These are phyloP conservation scores for Suhomyces kilbournensis DNA, from an alignment of 805 yeast genomes.

Conservation along the genomic window DNA sequence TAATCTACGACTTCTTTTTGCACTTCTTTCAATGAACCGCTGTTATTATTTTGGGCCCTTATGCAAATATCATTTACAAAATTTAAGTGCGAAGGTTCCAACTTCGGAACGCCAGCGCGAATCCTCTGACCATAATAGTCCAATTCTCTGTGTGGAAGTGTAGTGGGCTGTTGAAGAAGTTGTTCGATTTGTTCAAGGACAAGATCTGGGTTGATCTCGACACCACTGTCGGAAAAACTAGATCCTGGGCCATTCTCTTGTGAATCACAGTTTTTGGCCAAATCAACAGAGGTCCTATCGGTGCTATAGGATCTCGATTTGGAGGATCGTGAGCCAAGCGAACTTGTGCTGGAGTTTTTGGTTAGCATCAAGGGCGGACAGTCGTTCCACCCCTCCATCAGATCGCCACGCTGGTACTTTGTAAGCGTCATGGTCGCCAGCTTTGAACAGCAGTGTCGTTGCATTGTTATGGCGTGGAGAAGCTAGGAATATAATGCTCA, in stretches of 20 bases:
- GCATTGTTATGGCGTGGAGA: neutral
- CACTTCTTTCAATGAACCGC: conserved; percentile 14
- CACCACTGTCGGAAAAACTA: neutral
- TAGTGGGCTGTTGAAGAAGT: conserved; percentile 24
- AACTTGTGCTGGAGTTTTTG: neutral
- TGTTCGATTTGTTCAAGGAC: conserved; percentile 2
- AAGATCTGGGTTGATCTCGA: neutral
- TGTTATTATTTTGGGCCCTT: neutral
- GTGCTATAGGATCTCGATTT: neutral
- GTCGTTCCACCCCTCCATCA: conserved; percentile 60
- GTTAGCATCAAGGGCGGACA: conserved; percentile 40
- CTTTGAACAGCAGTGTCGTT: neutral
- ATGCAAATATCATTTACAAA: conserved; percentile 14
- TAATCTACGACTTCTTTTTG: conserved; percentile 43
- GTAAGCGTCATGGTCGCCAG: conserved; percentile 25
- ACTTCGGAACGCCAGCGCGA: neutral
- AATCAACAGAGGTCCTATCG: neutral
- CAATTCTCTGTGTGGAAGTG: conserved; percentile 41
- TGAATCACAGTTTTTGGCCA: neutral
- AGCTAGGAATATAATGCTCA: neutral
- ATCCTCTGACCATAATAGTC: conserved; percentile 44
- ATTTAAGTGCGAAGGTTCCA: conserved; percentile 1
- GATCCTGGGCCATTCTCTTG: neutral
- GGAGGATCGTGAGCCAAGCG: conserved; percentile 14
- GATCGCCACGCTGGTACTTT: conserved; percentile 36